Percentiles rank a stretch among this genome's conserved stretches.
These are phyloP conservation scores for Salvia hispanica DNA, from an alignment of 257 asterid species.

Conservation along the genomic window DNA sequence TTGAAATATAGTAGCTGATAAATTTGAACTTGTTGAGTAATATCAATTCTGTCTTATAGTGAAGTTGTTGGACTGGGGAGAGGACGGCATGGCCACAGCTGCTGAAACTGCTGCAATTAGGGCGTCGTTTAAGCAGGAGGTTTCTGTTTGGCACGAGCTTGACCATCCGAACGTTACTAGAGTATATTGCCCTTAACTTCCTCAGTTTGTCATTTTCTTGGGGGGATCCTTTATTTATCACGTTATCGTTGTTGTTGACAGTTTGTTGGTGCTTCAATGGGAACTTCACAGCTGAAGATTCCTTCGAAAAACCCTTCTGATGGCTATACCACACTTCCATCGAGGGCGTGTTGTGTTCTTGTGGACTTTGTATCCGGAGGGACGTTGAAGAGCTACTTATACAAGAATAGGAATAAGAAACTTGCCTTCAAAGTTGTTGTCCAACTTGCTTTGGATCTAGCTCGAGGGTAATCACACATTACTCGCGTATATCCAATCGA, in stretches of 20 bases:
- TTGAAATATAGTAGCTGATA: neutral
- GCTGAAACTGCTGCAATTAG: slow-evolving; percentile 79
- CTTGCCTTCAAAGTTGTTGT: slow-evolving; percentile 73
- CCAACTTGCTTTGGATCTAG: slow-evolving; percentile 84
- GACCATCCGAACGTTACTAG: slow-evolving; percentile 75
- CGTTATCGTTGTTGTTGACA: slow-evolving; percentile 27
- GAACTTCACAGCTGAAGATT: slow-evolving; percentile 83
- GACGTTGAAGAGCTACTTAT: slow-evolving; percentile 66
- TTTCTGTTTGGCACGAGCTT: slow-evolving; percentile 86
- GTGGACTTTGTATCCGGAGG: slow-evolving; percentile 90
- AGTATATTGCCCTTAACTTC: slow-evolving; percentile 35
- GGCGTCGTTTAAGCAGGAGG: slow-evolving; percentile 78
- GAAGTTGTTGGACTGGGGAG: slow-evolving; percentile 92
- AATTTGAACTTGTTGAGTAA: too few species aligned
- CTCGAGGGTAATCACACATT: slow-evolving; percentile 65
- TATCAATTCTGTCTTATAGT: slow-evolving; percentile 42
- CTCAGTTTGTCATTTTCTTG: neutral
- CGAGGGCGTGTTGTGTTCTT: slow-evolving; percentile 90
- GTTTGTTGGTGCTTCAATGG: slow-evolving; percentile 98
- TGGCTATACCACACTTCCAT: slow-evolving; percentile 68
- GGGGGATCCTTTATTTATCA: too few species aligned
- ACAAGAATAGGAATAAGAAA: slow-evolving; percentile 84
- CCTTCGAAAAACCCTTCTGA: slow-evolving; percentile 85
- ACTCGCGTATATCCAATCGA: neutral
- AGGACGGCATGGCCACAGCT: slow-evolving; percentile 76